Conservation (phyloP, 495 filamentous ascomycete genomes). For the Tuber melanosporum region DNA sequence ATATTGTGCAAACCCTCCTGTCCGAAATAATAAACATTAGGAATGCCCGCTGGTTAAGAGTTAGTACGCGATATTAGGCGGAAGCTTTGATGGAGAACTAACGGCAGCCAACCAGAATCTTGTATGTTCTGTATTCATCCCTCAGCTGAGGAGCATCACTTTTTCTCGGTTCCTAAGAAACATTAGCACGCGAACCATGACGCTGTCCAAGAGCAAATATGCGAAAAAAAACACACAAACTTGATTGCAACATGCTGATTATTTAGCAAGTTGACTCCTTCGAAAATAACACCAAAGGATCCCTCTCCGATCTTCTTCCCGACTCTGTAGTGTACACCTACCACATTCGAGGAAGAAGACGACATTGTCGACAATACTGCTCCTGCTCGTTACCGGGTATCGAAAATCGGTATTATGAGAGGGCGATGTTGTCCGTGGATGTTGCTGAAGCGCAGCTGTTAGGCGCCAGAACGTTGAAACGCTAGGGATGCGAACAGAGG, state of each 20-base stretch:
- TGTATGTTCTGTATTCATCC: slow-evolving; percentile 99
- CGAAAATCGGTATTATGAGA: background rate
- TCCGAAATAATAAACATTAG: slow-evolving; percentile 99
- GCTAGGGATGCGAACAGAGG: background rate
- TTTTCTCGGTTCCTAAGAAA: slow-evolving; percentile 82
- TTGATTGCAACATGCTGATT: slow-evolving; percentile 99
- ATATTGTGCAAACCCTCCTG: slow-evolving; percentile 99
- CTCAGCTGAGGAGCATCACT: slow-evolving; percentile 96
- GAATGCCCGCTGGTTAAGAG: slow-evolving; percentile 72
- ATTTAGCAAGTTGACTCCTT: slow-evolving; percentile 97
- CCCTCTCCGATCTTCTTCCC: slow-evolving; percentile 99
- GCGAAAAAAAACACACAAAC: slow-evolving; percentile 65
- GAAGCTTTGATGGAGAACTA: slow-evolving; percentile 49
- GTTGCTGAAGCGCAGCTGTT: background rate
- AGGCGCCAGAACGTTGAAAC: background rate
- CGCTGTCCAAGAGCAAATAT: slow-evolving; percentile 7
- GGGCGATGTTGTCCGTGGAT: background rate
- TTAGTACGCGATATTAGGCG: slow-evolving; percentile 26
- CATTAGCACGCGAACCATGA: slow-evolving; percentile 13
- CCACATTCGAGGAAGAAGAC: slow-evolving; percentile 93
- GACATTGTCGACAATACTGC: slow-evolving; percentile 55
- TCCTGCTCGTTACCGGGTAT: slow-evolving; percentile 25
- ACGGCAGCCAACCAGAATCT: slow-evolving; percentile 99
- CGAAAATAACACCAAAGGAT: slow-evolving; percentile 98
- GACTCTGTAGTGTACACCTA: slow-evolving; percentile 97